Base-by-base conservation (phyloP, 192 early-diverging fungal species). In the Cetraspora pellucida region DNA sequence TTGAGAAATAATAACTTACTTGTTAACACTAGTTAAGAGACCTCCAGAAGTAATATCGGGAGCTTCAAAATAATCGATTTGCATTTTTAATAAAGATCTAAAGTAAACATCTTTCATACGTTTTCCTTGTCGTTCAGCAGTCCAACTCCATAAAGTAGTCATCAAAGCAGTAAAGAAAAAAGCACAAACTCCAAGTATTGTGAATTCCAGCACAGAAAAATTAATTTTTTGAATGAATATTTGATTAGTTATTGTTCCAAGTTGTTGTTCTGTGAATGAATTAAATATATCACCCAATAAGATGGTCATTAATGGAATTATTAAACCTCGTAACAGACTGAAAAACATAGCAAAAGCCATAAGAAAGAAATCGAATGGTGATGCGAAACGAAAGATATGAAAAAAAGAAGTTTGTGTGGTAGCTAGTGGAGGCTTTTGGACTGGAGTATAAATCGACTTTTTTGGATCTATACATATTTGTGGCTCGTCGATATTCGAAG, bases 31-130 rank as follows among this genome's bases (percentile, higher is more conserved):
- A 9, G 91, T 85, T 21, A 90, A 89, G 14, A 96, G 81, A 23
- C 86, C 87, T 13, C 95, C 95, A 14, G 88, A 88, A 31, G 83
- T 86, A 80, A 95, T 85, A 17, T 81, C 72, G 47, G 91, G 87
- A 19, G 81, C 71, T 80, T 95, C 94, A 78, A 90, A 95, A 81
- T 86, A 95, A 0, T 80, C 90, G 7, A 93, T 84, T 44, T 93
- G 90, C 76, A 93, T 92, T 19, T 84, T 66, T 70, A 95, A 70
- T 57, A 92, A 87, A 50, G 90, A 80, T 66, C 80, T 61, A 84
- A 95, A 95, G 45, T 84, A 74, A 76, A 82, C 74, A 47, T 85
- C 82, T n/a, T 93, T 89, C 55, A 92, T 78, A 27, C 85, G 80
- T 47, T 85, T 83, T 11, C 91, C 90, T 50, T 92, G 82, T 65